These are phyloP conservation scores for Cercospora nicotianae DNA, from an alignment of 2,329 filamentous ascomycete species.

Conservation along the genomic window DNA sequence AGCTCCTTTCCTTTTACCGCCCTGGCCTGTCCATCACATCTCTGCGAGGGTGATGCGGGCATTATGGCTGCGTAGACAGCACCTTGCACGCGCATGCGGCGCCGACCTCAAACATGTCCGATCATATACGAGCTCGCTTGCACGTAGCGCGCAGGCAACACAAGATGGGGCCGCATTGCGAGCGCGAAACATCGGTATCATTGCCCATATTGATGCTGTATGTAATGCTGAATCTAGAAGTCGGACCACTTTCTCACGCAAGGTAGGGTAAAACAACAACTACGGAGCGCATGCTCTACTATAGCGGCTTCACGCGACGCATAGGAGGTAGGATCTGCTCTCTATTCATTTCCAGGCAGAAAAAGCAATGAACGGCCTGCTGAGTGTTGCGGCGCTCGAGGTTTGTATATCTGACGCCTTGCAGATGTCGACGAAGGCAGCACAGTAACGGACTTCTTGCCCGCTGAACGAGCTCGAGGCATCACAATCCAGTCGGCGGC, in stretches of 20 bases:
- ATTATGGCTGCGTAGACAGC: slow-evolving; percentile 29
- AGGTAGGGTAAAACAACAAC: slow-evolving; percentile 88
- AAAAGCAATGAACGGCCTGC: not conserved
- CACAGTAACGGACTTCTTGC: slow-evolving; percentile 94
- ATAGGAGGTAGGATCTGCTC: slow-evolving; percentile 62
- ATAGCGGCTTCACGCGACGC: slow-evolving; percentile 83
- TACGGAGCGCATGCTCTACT: slow-evolving; percentile 98
- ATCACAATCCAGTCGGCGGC: slow-evolving; percentile 98
- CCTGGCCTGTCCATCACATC: not conserved
- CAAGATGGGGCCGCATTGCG: slow-evolving; percentile 10
- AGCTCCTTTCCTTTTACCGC: not conserved
- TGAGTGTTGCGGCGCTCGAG: too few species aligned
- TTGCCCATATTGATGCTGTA: slow-evolving; percentile 93
- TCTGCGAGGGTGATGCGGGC: slow-evolving; percentile 21
- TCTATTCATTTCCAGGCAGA: not conserved
- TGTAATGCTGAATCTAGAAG: slow-evolving; percentile 30
- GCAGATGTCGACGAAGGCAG: slow-evolving; percentile 91
- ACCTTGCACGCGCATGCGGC: slow-evolving; percentile 7
- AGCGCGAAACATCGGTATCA: slow-evolving; percentile 82
- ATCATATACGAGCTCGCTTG: slow-evolving; percentile 1
- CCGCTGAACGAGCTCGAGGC: slow-evolving; percentile 84
- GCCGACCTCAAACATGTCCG: slow-evolving; percentile 11
- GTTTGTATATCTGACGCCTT: slow-evolving; percentile 11
- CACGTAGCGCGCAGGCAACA: slow-evolving; percentile 3
- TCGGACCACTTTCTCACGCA: slow-evolving; percentile 23